Evolutionary conservation across 768 basidiomycete species (phyloP), one percentile per base, ranked within the genome.

Genomic region (Suillus subaureus): DNA sequence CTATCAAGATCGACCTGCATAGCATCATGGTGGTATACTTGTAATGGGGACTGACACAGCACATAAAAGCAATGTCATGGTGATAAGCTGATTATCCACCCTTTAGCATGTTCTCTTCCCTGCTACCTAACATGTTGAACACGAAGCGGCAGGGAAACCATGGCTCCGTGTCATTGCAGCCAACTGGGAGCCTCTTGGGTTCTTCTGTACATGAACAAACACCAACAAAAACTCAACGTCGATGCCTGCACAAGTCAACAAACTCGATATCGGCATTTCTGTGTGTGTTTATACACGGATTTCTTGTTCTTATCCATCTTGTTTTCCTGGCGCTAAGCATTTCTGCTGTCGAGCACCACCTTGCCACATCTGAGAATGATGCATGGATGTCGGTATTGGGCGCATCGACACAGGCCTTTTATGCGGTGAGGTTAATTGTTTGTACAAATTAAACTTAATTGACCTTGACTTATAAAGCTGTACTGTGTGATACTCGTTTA

Each of bases 241-340:
- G 6, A 23, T 23, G n/a, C 5, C 39, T 58, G 23, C 23, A 40
- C 26, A 58, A 58, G n/a, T 26, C 56, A 11, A 58, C 6, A 6
- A 58, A 58, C 16, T 39, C 11, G 16, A 5, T 18, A 12, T 40
- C 16, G 11, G 9, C 5, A 18, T 40, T 58, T 40, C 0, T 58
- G 18, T 58, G 57, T 9, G 6, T 37, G 16, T 28, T 40, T 18
- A 26, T 58, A 39, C 57, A 58, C 11, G 39, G 16, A 58, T 28
- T 37, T n/a, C 60, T 71, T 13, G 64, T 71, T 37, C 18, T 61
- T 47, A 40, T 71, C 23, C 66, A 71, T 58, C 9, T 66, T 23
- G 8, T 58, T 11, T 47, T 65, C 28, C 6, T 69, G 23, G 64
- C 35, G 23, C 16, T 69, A 11, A 28, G 33, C 9, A 26, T 47